These are phyloP conservation scores for Euphorbia tirucalli DNA, from an alignment of 345 rosid genomes.

Conservation along the genomic window DNA sequence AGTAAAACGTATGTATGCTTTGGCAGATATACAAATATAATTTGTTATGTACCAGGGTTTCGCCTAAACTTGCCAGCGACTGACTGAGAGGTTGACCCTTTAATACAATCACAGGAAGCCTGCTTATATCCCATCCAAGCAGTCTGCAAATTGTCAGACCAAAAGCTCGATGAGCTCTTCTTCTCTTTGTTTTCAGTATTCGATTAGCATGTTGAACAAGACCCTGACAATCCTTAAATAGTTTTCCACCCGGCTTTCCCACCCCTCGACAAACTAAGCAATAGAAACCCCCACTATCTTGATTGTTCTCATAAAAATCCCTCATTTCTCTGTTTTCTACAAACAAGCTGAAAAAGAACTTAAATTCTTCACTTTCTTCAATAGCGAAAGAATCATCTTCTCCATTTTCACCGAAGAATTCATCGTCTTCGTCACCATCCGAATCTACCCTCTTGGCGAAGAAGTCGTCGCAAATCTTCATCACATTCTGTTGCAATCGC, in stretches of 20 bases:
- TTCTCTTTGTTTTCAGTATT: slow-evolving; percentile 47
- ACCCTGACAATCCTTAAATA: slow-evolving; percentile 54
- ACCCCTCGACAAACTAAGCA: slow-evolving; percentile 66
- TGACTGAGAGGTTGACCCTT: slow-evolving; percentile 37
- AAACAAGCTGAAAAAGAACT: slow-evolving; percentile 46
- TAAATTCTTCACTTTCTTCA: slow-evolving; percentile 38
- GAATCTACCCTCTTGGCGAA: slow-evolving; percentile 15
- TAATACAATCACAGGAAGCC: slow-evolving; percentile 37
- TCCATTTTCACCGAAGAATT: slow-evolving; percentile 17
- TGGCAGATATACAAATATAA: too few species aligned
- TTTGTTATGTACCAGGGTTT: background rate
- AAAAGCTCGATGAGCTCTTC: slow-evolving; percentile 60
- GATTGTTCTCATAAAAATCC: slow-evolving; percentile 49
- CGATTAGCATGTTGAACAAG: slow-evolving; percentile 59
- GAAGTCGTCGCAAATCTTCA: slow-evolving; percentile 6
- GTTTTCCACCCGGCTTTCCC: slow-evolving; percentile 40
- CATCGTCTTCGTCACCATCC: slow-evolving; percentile 9
- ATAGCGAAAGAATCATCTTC: slow-evolving; percentile 24
- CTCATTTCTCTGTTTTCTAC: slow-evolving; percentile 49
- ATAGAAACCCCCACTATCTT: slow-evolving; percentile 51
- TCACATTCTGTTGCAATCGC: slow-evolving; percentile 25
- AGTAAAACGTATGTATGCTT: background rate
- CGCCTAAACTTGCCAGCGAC: background rate
- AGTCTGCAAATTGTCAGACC: slow-evolving; percentile 67
- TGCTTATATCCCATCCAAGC: slow-evolving; percentile 66